Evolutionary conservation across 2,329 filamentous ascomycete species (phyloP).

Genomic region (Paracamarosporium sp.): DNA sequence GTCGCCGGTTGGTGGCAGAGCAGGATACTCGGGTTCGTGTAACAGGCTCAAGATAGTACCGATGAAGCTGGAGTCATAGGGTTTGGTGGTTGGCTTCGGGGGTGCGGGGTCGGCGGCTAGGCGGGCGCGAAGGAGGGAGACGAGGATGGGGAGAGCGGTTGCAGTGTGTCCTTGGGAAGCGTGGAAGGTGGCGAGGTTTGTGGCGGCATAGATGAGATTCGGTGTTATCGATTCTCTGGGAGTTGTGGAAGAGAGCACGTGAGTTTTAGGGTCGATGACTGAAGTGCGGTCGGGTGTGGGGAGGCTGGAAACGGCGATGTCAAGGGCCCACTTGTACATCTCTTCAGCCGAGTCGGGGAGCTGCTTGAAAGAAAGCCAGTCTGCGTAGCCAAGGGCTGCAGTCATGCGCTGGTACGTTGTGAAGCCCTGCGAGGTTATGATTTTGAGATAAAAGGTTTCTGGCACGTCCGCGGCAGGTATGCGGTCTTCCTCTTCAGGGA

Average conservation of each 20-base stretch:
- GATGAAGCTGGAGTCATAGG: conserved; percentile 30
- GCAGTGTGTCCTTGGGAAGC: conserved; percentile 72
- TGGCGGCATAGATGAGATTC: conserved; percentile 78
- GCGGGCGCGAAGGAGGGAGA: conserved; percentile 82
- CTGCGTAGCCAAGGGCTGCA: conserved; percentile 81
- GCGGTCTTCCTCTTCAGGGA: conserved; percentile 79
- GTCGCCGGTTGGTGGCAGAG: conserved; percentile 73
- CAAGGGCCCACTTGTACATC: conserved; percentile 77
- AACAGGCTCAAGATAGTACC: conserved; percentile 43
- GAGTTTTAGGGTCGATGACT: conserved; percentile 68
- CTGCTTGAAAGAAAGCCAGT: conserved; percentile 82
- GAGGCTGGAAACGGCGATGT: conserved; percentile 70
- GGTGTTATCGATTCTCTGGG: conserved; percentile 62
- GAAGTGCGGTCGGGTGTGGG: conserved; percentile 48
- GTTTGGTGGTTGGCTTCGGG: conserved; percentile 22
- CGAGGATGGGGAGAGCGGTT: conserved; percentile 79
- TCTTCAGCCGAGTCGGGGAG: conserved; percentile 69
- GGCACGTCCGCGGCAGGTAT: conserved; percentile 70
- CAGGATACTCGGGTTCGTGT: conserved; percentile 69
- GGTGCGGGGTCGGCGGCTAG: conserved; percentile 61
- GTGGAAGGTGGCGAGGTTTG: conserved; percentile 78
- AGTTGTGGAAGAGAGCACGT: conserved; percentile 64
- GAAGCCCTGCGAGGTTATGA: conserved; percentile 82
- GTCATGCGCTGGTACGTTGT: conserved; percentile 79
- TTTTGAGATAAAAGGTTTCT: conserved; percentile 79